A percentile compares a stretch with the other conserved stretches of the same genome.
Evolutionary conservation across 805 yeast genomes (phyloP).

Genomic region (Kockiozyma suomiensis): DNA sequence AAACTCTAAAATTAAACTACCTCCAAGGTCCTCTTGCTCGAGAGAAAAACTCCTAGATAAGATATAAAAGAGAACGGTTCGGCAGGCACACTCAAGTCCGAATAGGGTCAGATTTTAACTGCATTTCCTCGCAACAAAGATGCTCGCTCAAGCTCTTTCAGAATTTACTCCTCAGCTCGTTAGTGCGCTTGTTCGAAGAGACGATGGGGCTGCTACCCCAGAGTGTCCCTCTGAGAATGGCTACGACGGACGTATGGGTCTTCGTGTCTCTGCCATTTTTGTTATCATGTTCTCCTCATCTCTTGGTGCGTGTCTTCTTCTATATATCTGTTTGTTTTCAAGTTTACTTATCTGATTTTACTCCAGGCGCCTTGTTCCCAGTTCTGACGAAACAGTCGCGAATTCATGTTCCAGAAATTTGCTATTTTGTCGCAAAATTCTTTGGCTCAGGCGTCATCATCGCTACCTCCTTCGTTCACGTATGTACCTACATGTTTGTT

Average conservation of each 20-base stretch:
- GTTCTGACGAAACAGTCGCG: conserved; percentile 38
- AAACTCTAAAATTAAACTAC: not conserved
- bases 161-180: conserved; percentile 7
- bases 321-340: not conserved
- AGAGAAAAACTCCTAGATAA: not conserved
- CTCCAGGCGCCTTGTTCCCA: conserved; percentile 49
- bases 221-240: conserved; percentile 40
- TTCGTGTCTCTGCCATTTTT: conserved; percentile 60
- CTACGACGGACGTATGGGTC: conserved; percentile 50
- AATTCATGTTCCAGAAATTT: conserved; percentile 20
- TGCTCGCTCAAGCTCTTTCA: not conserved
- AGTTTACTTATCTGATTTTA: not conserved
- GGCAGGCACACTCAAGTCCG: too few species aligned
- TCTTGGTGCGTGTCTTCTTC: conserved; percentile 40
- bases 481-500: too few species aligned
- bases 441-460: conserved; percentile 74
- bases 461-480: conserved; percentile 73
- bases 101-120: too few species aligned
- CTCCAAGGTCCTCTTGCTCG: conserved; percentile 4
- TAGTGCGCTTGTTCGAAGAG: conserved; percentile 10
- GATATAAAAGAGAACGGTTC: not conserved
- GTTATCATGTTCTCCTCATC: conserved; percentile 58
- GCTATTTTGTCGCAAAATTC: conserved; percentile 34
- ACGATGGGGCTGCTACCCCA: conserved; percentile 21
- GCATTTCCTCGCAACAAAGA: not conserved